phyloP scores from a whole-genome alignment of 2,329 filamentous ascomycete genomes.

The Cercospora sp. region DNA sequence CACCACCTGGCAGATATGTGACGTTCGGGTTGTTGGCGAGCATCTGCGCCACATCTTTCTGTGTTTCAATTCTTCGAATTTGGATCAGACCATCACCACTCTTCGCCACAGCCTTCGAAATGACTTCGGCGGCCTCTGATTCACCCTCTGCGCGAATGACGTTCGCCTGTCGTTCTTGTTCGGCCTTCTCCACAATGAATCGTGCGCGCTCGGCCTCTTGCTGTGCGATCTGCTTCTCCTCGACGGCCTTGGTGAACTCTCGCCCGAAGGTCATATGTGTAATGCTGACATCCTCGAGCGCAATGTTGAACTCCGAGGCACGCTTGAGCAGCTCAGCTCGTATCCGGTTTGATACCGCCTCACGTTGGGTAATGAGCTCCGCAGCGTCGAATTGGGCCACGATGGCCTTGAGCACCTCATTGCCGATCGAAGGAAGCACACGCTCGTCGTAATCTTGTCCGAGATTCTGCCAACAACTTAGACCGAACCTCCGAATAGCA shows the following conservation, averaged over 20 bases:
- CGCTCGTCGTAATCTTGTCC: constrained; percentile 91
- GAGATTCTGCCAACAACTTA: constrained; percentile 68
- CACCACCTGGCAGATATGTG: constrained; percentile 82
- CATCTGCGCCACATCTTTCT: constrained; percentile 90
- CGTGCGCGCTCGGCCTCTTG: constrained; percentile 96
- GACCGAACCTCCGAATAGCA: not conserved
- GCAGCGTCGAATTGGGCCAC: constrained; percentile 57
- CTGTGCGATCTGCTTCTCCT: constrained; percentile 99
- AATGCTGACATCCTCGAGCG: constrained; percentile 97
- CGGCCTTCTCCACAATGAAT: constrained; percentile 97
- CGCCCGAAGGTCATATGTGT: constrained; percentile 99
- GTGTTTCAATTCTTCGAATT: constrained; percentile 96
- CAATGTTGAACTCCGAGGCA: constrained; percentile 97
- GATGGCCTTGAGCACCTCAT: constrained; percentile 58
- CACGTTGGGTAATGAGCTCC: constrained; percentile 90
- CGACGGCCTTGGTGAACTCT: constrained; percentile 97
- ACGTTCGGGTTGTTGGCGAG: constrained; percentile 91
- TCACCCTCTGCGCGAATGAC: constrained; percentile 98
- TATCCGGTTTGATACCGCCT: constrained; percentile 94
- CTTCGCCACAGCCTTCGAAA: constrained; percentile 90
- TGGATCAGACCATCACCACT: constrained; percentile 88
- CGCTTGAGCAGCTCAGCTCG: constrained; percentile 87
- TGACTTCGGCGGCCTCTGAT: constrained; percentile 93
- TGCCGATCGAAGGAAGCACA: constrained; percentile 56
- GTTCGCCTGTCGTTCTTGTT: constrained; percentile 98